phyloP scores from a whole-genome alignment of 306 rosid species.

The Casuarina glauca region DNA sequence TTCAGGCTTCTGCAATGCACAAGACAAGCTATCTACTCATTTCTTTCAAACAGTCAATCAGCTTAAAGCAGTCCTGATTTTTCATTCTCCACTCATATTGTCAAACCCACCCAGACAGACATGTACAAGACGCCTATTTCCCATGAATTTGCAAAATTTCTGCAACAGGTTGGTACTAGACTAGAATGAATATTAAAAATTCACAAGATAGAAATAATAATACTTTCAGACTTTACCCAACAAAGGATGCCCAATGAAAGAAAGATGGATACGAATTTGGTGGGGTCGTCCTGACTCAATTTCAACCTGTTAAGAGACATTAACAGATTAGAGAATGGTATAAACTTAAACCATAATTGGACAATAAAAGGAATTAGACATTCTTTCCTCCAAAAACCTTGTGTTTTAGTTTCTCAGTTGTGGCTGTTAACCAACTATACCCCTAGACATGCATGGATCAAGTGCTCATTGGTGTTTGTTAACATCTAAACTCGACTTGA shows the following conservation, averaged over 20 bases:
- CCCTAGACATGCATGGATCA: neutral
- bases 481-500: neutral
- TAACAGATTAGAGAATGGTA: constrained; percentile 14
- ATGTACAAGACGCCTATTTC: neutral
- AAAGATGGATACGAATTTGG: constrained; percentile 95
- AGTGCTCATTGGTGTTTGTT: neutral
- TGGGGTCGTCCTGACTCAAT: constrained; percentile 94
- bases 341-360: neutral
- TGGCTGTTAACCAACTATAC: neutral
- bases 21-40: neutral
- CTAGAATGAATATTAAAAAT: neutral
- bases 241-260: constrained; percentile 86
- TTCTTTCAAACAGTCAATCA: neutral
- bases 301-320: constrained; percentile 62
- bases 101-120: neutral
- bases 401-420: no score
- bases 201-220: neutral
- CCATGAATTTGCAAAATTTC: neutral
- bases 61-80: neutral
- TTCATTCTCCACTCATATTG: neutral
- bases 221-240: constrained; percentile 47
- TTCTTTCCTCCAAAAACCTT: neutral
- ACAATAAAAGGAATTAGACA: neutral
- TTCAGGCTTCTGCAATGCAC: neutral
- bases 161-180: neutral